Evolutionary conservation across 257 asterid species (phyloP).

Genomic region (Mentha longifolia): DNA sequence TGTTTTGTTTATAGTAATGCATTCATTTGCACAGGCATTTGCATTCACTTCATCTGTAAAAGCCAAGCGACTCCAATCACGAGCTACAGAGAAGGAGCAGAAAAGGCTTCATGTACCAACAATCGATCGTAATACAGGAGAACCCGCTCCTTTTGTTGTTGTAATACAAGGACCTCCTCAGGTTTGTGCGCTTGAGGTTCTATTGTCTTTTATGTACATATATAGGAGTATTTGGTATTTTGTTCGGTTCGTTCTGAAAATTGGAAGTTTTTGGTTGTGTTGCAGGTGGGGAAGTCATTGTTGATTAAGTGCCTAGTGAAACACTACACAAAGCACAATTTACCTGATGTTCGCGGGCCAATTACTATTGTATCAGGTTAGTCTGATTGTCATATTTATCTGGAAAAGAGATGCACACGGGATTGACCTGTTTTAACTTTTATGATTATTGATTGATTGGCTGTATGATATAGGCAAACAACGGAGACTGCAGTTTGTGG

Average conservation of each 20-base stretch:
- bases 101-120: slow-evolving; percentile 86
- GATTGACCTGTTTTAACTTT: not conserved
- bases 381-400: slow-evolving; percentile 11
- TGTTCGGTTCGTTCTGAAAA: slow-evolving; percentile 20
- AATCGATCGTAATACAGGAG: slow-evolving; percentile 74
- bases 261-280: slow-evolving; percentile 23
- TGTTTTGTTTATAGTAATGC: slow-evolving; percentile 24
- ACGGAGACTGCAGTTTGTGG: slow-evolving; percentile 92
- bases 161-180: slow-evolving; percentile 97
- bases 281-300: slow-evolving; percentile 93
- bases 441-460: slow-evolving; percentile 26
- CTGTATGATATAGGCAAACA: slow-evolving; percentile 68
- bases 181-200: slow-evolving; percentile 45
- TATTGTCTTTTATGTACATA: slow-evolving; percentile 10
- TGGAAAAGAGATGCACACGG: not conserved
- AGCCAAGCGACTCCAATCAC: slow-evolving; percentile 80
- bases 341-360: slow-evolving; percentile 96
- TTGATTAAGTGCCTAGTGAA: slow-evolving; percentile 81
- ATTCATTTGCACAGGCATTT: slow-evolving; percentile 66
- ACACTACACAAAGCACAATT: slow-evolving; percentile 90
- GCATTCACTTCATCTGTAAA: slow-evolving; percentile 75
- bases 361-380: slow-evolving; percentile 94
- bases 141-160: slow-evolving; percentile 91
- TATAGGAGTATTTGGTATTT: not conserved
- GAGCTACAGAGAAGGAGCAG: slow-evolving; percentile 93